Percentiles rank a stretch among this genome's conserved stretches.
Conservation (phyloP, 2,329 filamentous ascomycete species). For the Colletotrichum tropicicola region DNA sequence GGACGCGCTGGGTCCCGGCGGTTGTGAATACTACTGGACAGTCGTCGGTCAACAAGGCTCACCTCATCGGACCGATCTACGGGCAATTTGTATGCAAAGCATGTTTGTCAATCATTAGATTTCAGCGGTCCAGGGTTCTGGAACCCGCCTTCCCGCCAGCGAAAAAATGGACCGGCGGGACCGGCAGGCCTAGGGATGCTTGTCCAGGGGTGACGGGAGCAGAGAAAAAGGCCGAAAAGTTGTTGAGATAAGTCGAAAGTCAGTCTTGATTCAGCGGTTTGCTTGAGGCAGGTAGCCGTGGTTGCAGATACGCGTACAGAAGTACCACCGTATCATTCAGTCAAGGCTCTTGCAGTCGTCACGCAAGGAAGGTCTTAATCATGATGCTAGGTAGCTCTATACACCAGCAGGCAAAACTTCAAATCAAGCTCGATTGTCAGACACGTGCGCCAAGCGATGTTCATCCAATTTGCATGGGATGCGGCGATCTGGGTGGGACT, state of each 20-base stretch:
- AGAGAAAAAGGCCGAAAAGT: neutral
- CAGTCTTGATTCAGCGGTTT: too few species aligned
- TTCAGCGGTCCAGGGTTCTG: neutral
- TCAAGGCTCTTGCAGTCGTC: too few species aligned
- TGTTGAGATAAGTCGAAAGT: too few species aligned
- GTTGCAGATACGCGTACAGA: too few species aligned
- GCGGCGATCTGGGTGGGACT: too few species aligned
- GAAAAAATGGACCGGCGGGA: neutral
- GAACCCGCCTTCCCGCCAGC: neutral
- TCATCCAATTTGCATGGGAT: neutral
- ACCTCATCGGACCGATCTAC: slow-evolving; percentile 4
- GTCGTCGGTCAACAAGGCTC: neutral
- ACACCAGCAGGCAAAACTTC: too few species aligned
- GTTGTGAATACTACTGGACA: neutral
- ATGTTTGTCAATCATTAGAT: neutral
- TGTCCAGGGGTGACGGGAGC: neutral
- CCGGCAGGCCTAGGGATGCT: neutral
- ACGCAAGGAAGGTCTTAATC: too few species aligned
- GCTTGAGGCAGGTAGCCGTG: too few species aligned
- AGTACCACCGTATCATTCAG: too few species aligned
- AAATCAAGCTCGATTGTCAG: neutral
- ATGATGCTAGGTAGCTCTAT: too few species aligned
- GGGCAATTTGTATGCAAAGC: neutral
- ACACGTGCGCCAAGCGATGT: neutral
- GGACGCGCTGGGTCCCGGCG: neutral